Evolutionary conservation across 208 protist species (phyloP), one percentile per base, ranked within the genome.

Genomic region (Trichomonas tenax): DNA sequence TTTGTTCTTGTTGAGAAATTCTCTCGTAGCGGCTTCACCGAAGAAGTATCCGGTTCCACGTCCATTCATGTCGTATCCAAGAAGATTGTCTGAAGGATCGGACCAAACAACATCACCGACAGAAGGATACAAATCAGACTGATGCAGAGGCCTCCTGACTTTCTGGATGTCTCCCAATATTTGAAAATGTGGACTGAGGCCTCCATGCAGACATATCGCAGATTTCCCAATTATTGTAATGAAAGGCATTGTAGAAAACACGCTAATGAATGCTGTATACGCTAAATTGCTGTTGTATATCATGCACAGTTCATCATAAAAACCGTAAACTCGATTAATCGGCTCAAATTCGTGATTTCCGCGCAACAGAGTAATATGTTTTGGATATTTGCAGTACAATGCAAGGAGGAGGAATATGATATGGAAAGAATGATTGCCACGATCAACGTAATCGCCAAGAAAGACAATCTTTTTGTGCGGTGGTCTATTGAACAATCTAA

Each of bases 191-290:
- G 98, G 98, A 15, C 98, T 98, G 14, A 98, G 96, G 45, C 98
- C 98, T 84, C 98, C 98, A 96, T 98, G 98, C 44, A 98, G 98
- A 96, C 98, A 99, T 15, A 98, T 96, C 8, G 98, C 96, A 38
- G 48, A 23, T 9, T 96, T 95, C 82, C 96, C 96, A 86, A 97
- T 95, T 0, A 99, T 96, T 81, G 99, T 99, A 38, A 98, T 98
- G 2, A 99, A 97, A 17, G 98, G 98, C 15, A 99, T 98, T 96
- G 99, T 99, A 97, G 99, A 99, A 96, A 99, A 99, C 26, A 99
- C 98, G 96, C 99, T 99, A 1, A 99, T 99, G 97, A 99, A 99
- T 84, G 98, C 98, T 90, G 97, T 98, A 99, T 99, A 98, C 11
- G 97, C 97, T 84, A 41, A 15, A 96, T 98, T 98, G 21, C 97